Evolutionary conservation across 2,329 filamentous ascomycete species (phyloP).

Genomic region (Ambrosiella beaveri): DNA sequence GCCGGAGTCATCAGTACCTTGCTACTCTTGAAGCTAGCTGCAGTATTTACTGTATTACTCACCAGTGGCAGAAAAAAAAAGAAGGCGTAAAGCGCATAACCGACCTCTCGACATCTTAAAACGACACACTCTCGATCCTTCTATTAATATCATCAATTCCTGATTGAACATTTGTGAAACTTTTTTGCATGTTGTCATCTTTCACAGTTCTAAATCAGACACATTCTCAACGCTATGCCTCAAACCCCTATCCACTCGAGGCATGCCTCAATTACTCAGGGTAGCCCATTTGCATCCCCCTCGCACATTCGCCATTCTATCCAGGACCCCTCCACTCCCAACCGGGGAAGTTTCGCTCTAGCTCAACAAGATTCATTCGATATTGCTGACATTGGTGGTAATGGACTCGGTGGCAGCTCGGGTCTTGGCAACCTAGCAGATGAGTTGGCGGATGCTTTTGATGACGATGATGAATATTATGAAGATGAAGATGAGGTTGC

Average conservation of each 20-base stretch:
- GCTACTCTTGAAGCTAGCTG: not conserved
- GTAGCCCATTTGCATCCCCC: constrained; percentile 11
- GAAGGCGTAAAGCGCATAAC: not conserved
- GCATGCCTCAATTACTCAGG: constrained; percentile 36
- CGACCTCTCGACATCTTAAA: not conserved
- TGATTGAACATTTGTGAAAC: no score
- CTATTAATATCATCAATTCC: not conserved
- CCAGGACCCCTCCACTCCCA: constrained; percentile 32
- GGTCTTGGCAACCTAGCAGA: constrained; percentile 65
- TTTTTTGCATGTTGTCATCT: not conserved
- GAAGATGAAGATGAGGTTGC: constrained; percentile 21
- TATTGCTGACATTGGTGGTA: constrained; percentile 27
- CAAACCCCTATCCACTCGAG: constrained; percentile 43
- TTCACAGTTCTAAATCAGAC: no score
- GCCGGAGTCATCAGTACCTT: not conserved
- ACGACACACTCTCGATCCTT: not conserved
- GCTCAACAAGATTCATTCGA: constrained; percentile 29
- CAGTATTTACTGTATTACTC: not conserved
- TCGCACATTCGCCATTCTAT: constrained; percentile 25
- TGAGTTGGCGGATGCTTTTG: constrained; percentile 59
- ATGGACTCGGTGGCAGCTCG: constrained; percentile 24
- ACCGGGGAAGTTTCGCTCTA: constrained; percentile 28
- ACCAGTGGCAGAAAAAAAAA: not conserved
- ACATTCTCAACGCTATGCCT: constrained; percentile 22
- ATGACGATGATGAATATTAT: constrained; percentile 42